Conservation (phyloP, 192 early-diverging fungal genomes). For the Linnemannia schmuckeri region DNA sequence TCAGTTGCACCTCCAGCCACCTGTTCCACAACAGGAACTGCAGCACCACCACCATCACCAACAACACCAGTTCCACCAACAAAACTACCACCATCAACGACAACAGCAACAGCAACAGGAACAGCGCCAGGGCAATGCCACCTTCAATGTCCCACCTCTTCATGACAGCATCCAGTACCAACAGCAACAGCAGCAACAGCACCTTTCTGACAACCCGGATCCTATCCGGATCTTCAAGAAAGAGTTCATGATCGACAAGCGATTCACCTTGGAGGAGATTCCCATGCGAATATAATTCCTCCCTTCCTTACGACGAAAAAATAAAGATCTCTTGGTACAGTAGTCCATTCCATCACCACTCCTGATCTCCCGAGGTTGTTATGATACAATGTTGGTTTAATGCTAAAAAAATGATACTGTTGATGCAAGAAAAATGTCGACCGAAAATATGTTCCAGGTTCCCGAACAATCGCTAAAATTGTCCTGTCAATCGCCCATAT, state of each 20-base stretch:
- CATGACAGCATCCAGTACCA: background rate
- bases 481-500: background rate
- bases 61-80: background rate
- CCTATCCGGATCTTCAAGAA: slow-evolving; percentile 23
- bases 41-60: background rate
- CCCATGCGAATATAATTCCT: slow-evolving; percentile 27
- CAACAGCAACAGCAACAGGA: background rate
- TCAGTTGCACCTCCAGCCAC: background rate
- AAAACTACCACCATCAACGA: background rate
- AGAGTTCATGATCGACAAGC: slow-evolving; percentile 40
- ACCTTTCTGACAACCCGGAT: slow-evolving; percentile 1
- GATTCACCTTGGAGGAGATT: slow-evolving; percentile 39
- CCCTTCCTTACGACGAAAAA: background rate
- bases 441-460: too few relatives aligned
- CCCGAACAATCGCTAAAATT: background rate
- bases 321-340: background rate
- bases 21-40: background rate
- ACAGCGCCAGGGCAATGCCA: background rate
- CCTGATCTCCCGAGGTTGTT: background rate
- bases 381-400: slow-evolving; percentile 10
- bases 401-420: background rate
- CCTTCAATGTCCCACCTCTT: background rate
- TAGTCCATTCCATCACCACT: background rate
- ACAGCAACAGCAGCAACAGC: slow-evolving; percentile 7
- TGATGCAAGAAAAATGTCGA: background rate